Evolutionary conservation across 2,329 filamentous ascomycete genomes (phyloP).

Genomic region (Talaromyces sp.): DNA sequence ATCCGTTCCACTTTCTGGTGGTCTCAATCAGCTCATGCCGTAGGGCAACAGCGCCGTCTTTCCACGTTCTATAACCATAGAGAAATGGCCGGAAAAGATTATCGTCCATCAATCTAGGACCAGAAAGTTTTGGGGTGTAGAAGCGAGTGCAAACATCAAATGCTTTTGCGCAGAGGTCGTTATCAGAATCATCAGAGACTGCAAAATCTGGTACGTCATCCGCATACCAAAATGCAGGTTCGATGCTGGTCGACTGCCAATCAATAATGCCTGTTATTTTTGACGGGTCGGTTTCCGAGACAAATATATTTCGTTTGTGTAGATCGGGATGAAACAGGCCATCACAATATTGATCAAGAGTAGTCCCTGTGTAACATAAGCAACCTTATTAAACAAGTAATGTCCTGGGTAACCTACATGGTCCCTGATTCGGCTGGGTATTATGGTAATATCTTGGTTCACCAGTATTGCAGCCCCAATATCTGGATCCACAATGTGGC

Average conservation of each 20-base stretch:
- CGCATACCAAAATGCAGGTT: constrained; percentile 38
- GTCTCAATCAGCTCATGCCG: constrained; percentile 38
- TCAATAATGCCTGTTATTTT: constrained; percentile 38
- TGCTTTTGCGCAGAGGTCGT: constrained; percentile 27
- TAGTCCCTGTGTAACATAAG: constrained; percentile 26
- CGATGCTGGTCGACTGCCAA: constrained; percentile 39
- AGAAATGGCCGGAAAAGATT: constrained; percentile 34
- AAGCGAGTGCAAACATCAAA: constrained; percentile 29
- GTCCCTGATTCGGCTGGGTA: constrained; percentile 30
- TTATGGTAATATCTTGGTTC: constrained; percentile 28
- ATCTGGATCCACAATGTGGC: constrained; percentile 27
- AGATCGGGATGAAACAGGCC: constrained; percentile 40
- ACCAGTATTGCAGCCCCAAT: constrained; percentile 16
- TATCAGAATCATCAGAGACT: constrained; percentile 17
- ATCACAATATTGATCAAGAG: constrained; percentile 28
- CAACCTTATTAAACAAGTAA: neutral
- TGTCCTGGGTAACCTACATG: constrained; percentile 28
- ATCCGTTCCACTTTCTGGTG: constrained; percentile 32
- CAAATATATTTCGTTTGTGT: constrained; percentile 41
- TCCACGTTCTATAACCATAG: constrained; percentile 40
- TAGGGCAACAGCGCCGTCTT: constrained; percentile 36
- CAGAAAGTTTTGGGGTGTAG: constrained; percentile 25
- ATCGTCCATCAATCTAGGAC: constrained; percentile 31
- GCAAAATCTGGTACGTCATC: constrained; percentile 40
- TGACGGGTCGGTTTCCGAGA: constrained; percentile 35